A percentile compares a stretch with the other conserved stretches of the same genome.
These are phyloP conservation scores for Tricharina praecox DNA, from an alignment of 495 filamentous ascomycete species.

Conservation along the genomic window DNA sequence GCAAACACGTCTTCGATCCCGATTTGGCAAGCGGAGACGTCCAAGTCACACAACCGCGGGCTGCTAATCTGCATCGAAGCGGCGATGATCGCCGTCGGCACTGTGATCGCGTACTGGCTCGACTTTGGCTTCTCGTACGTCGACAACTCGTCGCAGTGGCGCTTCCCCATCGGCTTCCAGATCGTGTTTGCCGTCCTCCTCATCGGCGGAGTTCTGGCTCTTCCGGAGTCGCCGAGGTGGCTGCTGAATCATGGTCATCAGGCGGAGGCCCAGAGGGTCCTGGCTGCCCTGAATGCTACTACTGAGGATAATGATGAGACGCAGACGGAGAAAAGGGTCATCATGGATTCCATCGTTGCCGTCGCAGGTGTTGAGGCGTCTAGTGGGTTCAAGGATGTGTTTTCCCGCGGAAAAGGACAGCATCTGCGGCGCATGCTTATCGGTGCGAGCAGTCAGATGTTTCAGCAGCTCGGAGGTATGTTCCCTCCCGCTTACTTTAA, in stretches of 20 bases:
- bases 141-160: conserved; percentile 30
- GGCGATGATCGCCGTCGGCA: conserved; percentile 27
- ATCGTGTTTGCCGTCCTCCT: conserved; percentile 29
- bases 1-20: conserved; percentile 48
- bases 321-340: conserved; percentile 5
- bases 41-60: conserved; percentile 32
- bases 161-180: conserved; percentile 35
- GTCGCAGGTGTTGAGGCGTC: conserved; percentile 31
- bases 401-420: conserved; percentile 13
- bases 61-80: conserved; percentile 28
- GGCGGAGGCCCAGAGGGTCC: conserved; percentile 46
- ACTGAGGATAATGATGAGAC: conserved; percentile 40
- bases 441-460: conserved; percentile 25
- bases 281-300: conserved; percentile 45
- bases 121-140: conserved; percentile 33
- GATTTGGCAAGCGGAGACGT: conserved; percentile 49
- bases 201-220: conserved; percentile 19
- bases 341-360: conserved; percentile 31
- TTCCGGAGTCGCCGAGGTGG: conserved; percentile 38
- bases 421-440: conserved; percentile 31
- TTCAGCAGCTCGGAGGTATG: conserved; percentile 39
- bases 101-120: conserved; percentile 30
- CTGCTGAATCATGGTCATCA: conserved; percentile 46
- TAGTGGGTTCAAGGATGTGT: conserved; percentile 17
- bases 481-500: conserved; percentile 55